phyloP scores from a whole-genome alignment of 768 basidiomycete species.

The Termitomyces sp. region DNA sequence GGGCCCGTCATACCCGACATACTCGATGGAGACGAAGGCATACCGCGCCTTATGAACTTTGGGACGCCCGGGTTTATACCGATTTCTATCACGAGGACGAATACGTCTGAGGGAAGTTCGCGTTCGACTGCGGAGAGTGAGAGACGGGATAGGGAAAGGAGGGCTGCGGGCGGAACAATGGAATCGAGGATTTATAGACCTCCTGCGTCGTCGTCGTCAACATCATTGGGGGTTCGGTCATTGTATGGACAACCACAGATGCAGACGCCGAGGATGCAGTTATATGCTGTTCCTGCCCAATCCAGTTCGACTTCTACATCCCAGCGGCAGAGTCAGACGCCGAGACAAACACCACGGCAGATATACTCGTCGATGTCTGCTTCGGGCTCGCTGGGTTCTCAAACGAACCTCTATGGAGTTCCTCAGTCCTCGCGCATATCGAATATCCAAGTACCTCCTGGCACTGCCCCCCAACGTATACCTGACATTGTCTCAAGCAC shows the following conservation, averaged over 20 bases:
- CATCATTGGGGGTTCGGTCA: background rate
- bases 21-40: background rate
- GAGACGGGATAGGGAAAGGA: background rate
- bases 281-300: background rate
- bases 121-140: background rate
- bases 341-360: slow-evolving; percentile 2
- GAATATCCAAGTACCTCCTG: background rate
- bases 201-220: background rate
- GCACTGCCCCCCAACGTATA: background rate
- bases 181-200: background rate
- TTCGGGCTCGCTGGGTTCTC: background rate
- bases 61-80: slow-evolving; percentile 2
- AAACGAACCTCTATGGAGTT: background rate
- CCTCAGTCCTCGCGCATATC: background rate
- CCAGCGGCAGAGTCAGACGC: background rate
- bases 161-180: background rate
- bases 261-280: background rate
- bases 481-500: background rate
- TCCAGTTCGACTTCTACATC: background rate
- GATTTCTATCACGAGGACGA: background rate
- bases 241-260: background rate
- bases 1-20: slow-evolving; percentile 14
- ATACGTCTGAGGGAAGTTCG: background rate
- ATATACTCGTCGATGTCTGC: slow-evolving; percentile 2
- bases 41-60: slow-evolving; percentile 4